Evolutionary conservation across 2,329 filamentous ascomycete species (phyloP).

Genomic region (Hymenoscyphus fructigenus): DNA sequence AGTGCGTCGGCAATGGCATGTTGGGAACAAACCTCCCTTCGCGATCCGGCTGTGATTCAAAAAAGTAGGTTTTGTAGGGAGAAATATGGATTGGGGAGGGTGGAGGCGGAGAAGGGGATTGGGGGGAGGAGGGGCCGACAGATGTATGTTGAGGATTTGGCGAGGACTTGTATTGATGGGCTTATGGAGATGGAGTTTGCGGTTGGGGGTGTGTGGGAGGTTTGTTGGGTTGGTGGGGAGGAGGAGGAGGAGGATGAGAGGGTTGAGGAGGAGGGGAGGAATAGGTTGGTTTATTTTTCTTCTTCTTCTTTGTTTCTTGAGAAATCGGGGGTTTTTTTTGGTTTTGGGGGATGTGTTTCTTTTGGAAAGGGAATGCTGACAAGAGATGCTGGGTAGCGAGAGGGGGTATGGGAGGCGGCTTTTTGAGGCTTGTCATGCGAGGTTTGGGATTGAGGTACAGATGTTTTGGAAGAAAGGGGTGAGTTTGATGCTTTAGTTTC

Average conservation of each 20-base stretch:
- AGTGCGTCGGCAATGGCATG: slow-evolving; percentile 1
- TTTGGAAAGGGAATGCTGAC: too few relatives aligned
- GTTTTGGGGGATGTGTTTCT: too few relatives aligned
- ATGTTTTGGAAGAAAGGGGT: too few relatives aligned
- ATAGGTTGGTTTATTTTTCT: too few relatives aligned
- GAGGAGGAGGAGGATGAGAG: background rate
- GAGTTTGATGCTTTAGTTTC: too few relatives aligned
- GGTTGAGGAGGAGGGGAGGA: background rate
- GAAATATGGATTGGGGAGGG: background rate
- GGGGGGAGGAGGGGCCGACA: background rate
- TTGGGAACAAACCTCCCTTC: slow-evolving; percentile 2
- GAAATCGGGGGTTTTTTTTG: too few relatives aligned
- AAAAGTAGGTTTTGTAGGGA: slow-evolving; percentile 6
- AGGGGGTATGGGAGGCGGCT: background rate
- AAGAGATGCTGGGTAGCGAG: slow-evolving; percentile 4
- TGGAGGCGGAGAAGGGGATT: background rate
- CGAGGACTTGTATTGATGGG: background rate
- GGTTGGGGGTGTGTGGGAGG: slow-evolving; percentile 8
- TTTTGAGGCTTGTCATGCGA: slow-evolving; percentile 14
- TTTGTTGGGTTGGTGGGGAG: slow-evolving; percentile 3
- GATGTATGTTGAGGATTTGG: slow-evolving; percentile 5
- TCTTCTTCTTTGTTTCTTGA: too few relatives aligned
- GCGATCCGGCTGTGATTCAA: background rate
- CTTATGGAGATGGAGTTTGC: background rate
- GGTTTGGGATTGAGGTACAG: too few relatives aligned